A percentile compares a stretch with the other conserved stretches of the same genome.
phyloP scores from a whole-genome alignment of 192 early-diverging fungal genomes.

The Backusella morwellensis region DNA sequence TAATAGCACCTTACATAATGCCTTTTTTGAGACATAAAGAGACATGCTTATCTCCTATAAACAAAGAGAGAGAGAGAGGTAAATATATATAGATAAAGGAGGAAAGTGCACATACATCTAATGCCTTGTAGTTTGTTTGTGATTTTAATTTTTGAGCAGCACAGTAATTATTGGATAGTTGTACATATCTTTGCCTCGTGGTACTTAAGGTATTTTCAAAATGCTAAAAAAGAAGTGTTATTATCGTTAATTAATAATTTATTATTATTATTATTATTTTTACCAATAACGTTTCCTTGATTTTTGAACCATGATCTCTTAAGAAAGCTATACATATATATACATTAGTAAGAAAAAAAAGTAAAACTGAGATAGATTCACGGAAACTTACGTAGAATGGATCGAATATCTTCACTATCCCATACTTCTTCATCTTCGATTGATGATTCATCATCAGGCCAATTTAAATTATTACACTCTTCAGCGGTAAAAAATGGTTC shows the following conservation, averaged over 20 bases:
- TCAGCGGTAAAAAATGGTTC: constrained; percentile 11
- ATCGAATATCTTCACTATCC: constrained; percentile 12
- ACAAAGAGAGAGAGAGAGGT: neutral
- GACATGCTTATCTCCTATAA: constrained; percentile 12
- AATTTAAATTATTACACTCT: constrained; percentile 2
- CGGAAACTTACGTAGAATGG: neutral
- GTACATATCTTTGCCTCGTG: constrained; percentile 5
- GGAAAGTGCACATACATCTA: constrained; percentile 6
- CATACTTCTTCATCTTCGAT: constrained; percentile 2
- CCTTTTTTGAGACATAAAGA: constrained; percentile 11
- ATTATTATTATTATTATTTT: neutral
- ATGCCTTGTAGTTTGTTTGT: neutral
- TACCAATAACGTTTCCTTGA: constrained; percentile 5
- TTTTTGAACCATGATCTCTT: constrained; percentile 9
- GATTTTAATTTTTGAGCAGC: constrained; percentile 13
- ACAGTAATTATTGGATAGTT: constrained; percentile 13
- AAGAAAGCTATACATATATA: constrained; percentile 3
- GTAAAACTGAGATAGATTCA: neutral
- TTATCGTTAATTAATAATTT: neutral
- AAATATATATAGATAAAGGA: neutral
- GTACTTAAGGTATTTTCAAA: constrained; percentile 10
- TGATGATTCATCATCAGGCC: neutral
- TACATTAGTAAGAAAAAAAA: neutral
- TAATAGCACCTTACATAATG: constrained; percentile 13
- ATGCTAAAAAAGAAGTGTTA: constrained; percentile 8